Evolutionary conservation across 176 grass and related monocot species (phyloP), one percentile per base, ranked within the genome.

Genomic region (Zea mays): DNA sequence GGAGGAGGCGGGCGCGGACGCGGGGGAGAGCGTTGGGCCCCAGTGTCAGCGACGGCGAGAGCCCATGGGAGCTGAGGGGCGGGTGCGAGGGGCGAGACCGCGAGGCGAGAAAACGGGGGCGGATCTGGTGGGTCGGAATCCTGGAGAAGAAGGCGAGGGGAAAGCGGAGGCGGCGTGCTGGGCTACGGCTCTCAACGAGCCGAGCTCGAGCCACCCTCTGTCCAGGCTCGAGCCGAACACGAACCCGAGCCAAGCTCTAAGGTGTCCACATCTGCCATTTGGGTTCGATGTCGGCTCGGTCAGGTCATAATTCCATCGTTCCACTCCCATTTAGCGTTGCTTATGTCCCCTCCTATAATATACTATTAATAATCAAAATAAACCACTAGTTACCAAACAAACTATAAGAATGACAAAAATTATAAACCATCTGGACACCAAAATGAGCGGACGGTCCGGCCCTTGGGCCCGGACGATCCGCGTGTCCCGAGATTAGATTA

Each of bases 21-120:
- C 58, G 71, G 71, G 2, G 21, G 69, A 44, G 37, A 21, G 34
- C 21, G 5, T 41, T 12, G 46, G 73, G 69, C 15, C 45, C 81
- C 69, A 79, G 81, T 60, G 55, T 88, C 69, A 88, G 62, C 51
- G 69, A 17, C 27, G 69, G 81, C 36, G 44, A 44, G 59, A 62
- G 68, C 34, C 58, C 79, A 36, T 39, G 36, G 68, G 58, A 17
- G 42, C 55, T 56, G 57, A 19, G 67, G 34, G 19, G 41, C 3
- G 34, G 54, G 6, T 6, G 54, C 42, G 27, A 27, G 27, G 27
- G 27, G 27, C n/a, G 76, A 45, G 27, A 14, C 27, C 38, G 34
- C 61, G 75, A 62, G 77, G 40, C 67, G 54, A 71, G 78, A 49
- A 50, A 46, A 16, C 27, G 27, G 48, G 21, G 50, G 77, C n/a